Conservation (phyloP, 2,329 filamentous ascomycete species). For the Aspergillus arachidicola region DNA sequence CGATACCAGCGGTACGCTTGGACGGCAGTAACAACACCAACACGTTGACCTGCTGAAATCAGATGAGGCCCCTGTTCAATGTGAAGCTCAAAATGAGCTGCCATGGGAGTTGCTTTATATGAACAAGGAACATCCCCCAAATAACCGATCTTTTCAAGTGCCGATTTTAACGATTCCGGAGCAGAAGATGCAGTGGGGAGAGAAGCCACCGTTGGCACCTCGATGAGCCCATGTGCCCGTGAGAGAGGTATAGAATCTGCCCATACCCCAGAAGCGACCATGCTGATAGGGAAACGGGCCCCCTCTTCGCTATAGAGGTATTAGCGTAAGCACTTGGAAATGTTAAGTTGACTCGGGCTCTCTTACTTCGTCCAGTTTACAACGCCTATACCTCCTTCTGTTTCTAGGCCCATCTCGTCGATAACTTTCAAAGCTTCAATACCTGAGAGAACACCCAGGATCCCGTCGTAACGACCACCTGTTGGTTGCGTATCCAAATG, state of each 20-base stretch:
- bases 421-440: constrained; percentile 72
- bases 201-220: constrained; percentile 56
- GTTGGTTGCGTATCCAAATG: constrained; percentile 68
- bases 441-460: constrained; percentile 72
- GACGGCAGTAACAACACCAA: constrained; percentile 72
- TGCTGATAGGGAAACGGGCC: constrained; percentile 75
- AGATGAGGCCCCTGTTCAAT: constrained; percentile 83
- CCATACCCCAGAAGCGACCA: constrained; percentile 77
- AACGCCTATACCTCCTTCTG: constrained; percentile 71
- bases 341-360: background rate
- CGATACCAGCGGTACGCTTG: constrained; percentile 77
- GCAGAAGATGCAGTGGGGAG: constrained; percentile 52
- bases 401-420: constrained; percentile 68
- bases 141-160: constrained; percentile 73
- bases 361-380: constrained; percentile 58
- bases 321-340: constrained; percentile 14
- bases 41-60: constrained; percentile 62
- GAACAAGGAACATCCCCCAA: constrained; percentile 61
- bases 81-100: constrained; percentile 80
- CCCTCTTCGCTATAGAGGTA: constrained; percentile 68
- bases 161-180: constrained; percentile 65
- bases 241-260: constrained; percentile 66
- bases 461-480: constrained; percentile 58
- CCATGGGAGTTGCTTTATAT: constrained; percentile 65
- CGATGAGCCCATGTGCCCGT: constrained; percentile 62